A percentile compares a stretch with the other conserved stretches of the same genome.
These are phyloP conservation scores for Nakazawaea wickerhamii DNA, from an alignment of 805 yeast species.

Conservation along the genomic window DNA sequence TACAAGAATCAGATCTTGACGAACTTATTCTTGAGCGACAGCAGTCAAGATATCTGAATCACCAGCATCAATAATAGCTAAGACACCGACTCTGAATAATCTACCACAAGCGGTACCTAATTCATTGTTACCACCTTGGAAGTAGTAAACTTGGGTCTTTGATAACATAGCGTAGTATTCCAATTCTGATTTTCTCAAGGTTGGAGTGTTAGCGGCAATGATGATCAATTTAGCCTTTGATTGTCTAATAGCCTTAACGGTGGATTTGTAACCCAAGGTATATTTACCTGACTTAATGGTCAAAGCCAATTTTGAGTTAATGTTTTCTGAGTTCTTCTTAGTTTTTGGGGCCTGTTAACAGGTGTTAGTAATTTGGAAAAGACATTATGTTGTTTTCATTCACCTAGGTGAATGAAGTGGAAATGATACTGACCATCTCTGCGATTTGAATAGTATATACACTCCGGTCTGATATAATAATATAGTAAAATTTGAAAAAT, in stretches of 20 bases:
- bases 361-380: conserved; percentile 33
- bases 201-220: conserved; percentile 99
- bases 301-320: conserved; percentile 97
- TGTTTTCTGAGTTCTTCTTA: conserved; percentile 84
- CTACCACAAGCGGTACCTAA: conserved; percentile 99
- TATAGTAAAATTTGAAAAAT: background rate
- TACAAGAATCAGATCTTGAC: background rate
- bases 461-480: conserved; percentile 76
- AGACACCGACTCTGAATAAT: conserved; percentile 99
- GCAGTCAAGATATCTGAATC: conserved; percentile 96
- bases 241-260: conserved; percentile 96
- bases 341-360: conserved; percentile 82
- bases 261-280: conserved; percentile 99
- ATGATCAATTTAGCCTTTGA: conserved; percentile 98
- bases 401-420: background rate
- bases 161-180: conserved; percentile 99
- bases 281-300: conserved; percentile 99
- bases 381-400: background rate
- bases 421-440: conserved; percentile 92
- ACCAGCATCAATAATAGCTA: conserved; percentile 97
- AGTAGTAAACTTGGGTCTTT: conserved; percentile 95
- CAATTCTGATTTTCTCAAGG: conserved; percentile 98
- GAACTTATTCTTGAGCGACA: conserved; percentile 23
- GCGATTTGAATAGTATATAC: conserved; percentile 55
- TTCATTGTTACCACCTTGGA: conserved; percentile 99